phyloP scores from a whole-genome alignment of 805 yeast genomes.

The Candida alai region DNA sequence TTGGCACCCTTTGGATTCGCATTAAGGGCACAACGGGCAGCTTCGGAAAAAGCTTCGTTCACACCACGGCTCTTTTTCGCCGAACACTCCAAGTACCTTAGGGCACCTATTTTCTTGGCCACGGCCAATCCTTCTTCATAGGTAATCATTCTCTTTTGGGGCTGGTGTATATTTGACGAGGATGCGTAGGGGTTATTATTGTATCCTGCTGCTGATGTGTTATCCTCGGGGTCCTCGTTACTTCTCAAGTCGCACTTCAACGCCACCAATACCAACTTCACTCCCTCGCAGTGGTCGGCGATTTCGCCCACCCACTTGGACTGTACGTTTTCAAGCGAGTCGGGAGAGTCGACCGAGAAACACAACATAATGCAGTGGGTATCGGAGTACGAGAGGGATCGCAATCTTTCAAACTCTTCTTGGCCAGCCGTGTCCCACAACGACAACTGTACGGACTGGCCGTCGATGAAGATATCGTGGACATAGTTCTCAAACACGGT shows the following conservation, averaged over 20 bases:
- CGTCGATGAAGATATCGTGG: constrained; percentile 94
- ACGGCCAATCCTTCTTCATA: constrained; percentile 93
- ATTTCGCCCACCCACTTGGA: constrained; percentile 97
- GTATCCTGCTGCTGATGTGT: constrained; percentile 26
- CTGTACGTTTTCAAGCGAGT: constrained; percentile 91
- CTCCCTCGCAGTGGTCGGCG: constrained; percentile 95
- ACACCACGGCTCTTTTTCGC: constrained; percentile 97
- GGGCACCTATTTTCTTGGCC: constrained; percentile 90
- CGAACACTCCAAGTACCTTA: constrained; percentile 92
- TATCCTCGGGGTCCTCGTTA: constrained; percentile 47
- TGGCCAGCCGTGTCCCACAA: constrained; percentile 99
- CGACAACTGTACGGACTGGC: constrained; percentile 85
- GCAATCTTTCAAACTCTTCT: constrained; percentile 92
- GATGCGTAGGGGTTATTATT: constrained; percentile 30
- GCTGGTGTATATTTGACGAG: constrained; percentile 32
- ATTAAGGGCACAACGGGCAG: constrained; percentile 92
- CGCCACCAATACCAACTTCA: constrained; percentile 88
- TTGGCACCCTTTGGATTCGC: constrained; percentile 79
- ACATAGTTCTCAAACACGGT: constrained; percentile 97
- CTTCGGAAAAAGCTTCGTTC: constrained; percentile 98
- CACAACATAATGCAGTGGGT: constrained; percentile 97
- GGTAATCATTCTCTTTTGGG: constrained; percentile 56
- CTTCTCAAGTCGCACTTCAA: constrained; percentile 89
- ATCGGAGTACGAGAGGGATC: constrained; percentile 90
- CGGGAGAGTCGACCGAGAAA: constrained; percentile 90